These are phyloP conservation scores for Ceriops zippeliana DNA, from an alignment of 345 rosid genomes.

Conservation along the genomic window DNA sequence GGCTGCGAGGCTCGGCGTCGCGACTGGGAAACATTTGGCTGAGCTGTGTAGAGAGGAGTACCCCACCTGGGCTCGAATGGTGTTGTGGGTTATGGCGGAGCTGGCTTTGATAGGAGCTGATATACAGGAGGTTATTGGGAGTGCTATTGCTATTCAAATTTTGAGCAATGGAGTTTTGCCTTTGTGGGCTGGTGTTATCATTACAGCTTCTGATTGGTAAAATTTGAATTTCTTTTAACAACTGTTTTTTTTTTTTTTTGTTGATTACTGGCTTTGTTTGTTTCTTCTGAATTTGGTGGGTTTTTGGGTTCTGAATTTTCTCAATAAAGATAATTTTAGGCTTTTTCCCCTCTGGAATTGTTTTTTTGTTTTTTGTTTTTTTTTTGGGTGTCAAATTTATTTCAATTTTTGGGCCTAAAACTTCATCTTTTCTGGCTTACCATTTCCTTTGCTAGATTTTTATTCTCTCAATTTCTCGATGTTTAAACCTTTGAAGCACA, in stretches of 20 bases:
- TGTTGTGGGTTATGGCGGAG: slow-evolving; percentile 91
- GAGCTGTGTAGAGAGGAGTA: slow-evolving; percentile 92
- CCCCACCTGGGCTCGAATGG: slow-evolving; percentile 72
- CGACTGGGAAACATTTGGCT: slow-evolving; percentile 84
- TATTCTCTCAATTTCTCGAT: too few relatives aligned
- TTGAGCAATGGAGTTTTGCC: slow-evolving; percentile 75
- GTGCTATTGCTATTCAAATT: slow-evolving; percentile 87
- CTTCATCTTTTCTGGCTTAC: too few relatives aligned
- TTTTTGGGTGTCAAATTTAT: too few relatives aligned
- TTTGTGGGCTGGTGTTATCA: slow-evolving; percentile 83
- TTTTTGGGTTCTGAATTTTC: not conserved
- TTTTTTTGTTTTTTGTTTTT: not conserved
- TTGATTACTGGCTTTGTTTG: not conserved
- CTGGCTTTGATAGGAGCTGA: slow-evolving; percentile 89
- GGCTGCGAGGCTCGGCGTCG: slow-evolving; percentile 88
- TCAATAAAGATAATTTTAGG: not conserved
- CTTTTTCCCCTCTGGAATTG: not conserved
- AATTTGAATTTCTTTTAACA: not conserved
- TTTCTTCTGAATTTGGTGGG: not conserved
- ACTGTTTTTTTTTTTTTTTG: not conserved
- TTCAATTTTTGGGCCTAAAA: too few relatives aligned
- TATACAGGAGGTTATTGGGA: slow-evolving; percentile 92
- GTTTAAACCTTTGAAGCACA: too few relatives aligned
- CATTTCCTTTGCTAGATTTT: too few relatives aligned
- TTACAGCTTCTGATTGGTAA: slow-evolving; percentile 90